A percentile compares a stretch with the other conserved stretches of the same genome.
Evolutionary conservation across 257 asterid species (phyloP).

Genomic region (Haberlea rhodopensis): DNA sequence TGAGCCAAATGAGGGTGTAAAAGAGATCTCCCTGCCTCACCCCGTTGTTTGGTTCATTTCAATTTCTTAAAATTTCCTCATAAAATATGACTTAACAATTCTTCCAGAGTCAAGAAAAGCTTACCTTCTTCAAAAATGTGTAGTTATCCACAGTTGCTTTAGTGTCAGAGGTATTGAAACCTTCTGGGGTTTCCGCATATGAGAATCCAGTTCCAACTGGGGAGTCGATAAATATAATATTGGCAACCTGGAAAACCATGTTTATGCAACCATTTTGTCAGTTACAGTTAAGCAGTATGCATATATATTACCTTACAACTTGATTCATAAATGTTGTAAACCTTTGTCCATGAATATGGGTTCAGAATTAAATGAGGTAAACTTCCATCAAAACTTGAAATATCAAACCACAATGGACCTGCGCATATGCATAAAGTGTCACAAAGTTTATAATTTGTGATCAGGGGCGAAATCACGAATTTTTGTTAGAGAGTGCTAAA

Average conservation of each 20-base stretch:
- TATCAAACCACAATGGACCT: conserved; percentile 24
- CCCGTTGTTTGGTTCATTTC: no score
- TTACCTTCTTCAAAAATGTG: conserved; percentile 17
- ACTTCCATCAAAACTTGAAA: conserved; percentile 17
- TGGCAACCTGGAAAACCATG: background rate
- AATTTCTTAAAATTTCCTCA: no score
- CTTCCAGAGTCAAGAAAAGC: no score
- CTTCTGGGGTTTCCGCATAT: background rate
- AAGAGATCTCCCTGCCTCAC: no score
- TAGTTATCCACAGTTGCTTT: conserved; percentile 1
- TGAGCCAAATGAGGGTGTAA: no score
- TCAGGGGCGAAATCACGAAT: no score
- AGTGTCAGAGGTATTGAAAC: background rate
- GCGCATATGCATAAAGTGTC: background rate
- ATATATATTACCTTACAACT: background rate
- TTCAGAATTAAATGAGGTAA: conserved; percentile 3
- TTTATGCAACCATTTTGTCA: background rate
- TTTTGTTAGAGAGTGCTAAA: no score
- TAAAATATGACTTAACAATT: no score
- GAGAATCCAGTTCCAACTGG: conserved; percentile 28
- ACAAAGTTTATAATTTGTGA: no score
- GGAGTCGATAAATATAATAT: conserved; percentile 17
- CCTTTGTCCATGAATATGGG: conserved; percentile 22
- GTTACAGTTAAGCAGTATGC: background rate
- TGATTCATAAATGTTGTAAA: background rate